Base-by-base conservation (phyloP, 306 rosid genomes). In the Pterocarpus macrocarpus region DNA sequence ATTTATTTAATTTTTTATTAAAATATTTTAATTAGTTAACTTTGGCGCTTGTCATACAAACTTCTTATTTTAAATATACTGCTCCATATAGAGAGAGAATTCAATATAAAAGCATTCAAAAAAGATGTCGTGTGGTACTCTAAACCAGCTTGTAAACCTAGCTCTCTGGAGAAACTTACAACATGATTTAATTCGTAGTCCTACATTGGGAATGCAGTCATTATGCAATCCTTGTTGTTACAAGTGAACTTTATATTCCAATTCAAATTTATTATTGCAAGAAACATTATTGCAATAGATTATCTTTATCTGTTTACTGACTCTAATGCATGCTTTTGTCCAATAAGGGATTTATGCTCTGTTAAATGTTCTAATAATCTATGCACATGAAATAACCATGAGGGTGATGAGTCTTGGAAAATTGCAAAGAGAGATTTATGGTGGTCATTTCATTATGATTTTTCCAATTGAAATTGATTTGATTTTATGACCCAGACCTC, bases 401-500 rank as follows among this genome's bases (percentile, higher is more conserved):
- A 28, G 3, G 65, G 49, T 70, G 75, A 10, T 11, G 10, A 68
- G 53, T 61, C 30, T 0, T 36, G 43, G 0, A 9, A 28, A 58
- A 43, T 1, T 64, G 33, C 59, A 44, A 47, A 38, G 30, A 53
- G 74, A 32, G 36, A 38, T 69, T 68, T 34, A 33, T 38, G 34
- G 50, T 68, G 2, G 52, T 65, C 68, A 14, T 12, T 47, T 45
- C 3, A 0, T 0, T 43, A 43, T 43, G 0, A 62, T 15, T 76
- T 28, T 22, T 52, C 36, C 56, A 28, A 14, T 75, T 80, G 65
- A 49, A 41, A 41, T 61, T 68, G 5, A 10, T 68, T 44, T 75
- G 11, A 22, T 80, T 77, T 47, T 73, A 70, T 86, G 49, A 49
- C 62, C 28, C 85, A 95, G 99, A 88, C 99, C 99, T n/a, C 91